These are phyloP conservation scores for Coemansia sp. DNA, from an alignment of 192 early-diverging fungal species.

Conservation along the genomic window DNA sequence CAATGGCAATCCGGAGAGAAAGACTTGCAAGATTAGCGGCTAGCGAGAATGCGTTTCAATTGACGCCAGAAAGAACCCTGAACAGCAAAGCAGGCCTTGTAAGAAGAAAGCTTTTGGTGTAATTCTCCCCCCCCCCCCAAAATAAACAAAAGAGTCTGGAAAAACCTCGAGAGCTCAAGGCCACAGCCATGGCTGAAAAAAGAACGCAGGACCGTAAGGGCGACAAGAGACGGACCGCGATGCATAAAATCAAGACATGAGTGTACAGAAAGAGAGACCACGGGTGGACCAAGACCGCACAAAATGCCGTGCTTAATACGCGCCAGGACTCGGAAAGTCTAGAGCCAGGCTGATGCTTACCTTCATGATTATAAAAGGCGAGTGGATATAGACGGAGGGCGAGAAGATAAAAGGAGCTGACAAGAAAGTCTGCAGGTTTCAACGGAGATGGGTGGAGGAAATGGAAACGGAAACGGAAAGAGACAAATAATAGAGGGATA, in stretches of 20 bases:
- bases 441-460: neutral
- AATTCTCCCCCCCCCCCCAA: neutral
- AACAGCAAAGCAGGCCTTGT: neutral
- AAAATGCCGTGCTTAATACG: neutral
- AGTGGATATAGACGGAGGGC: neutral
- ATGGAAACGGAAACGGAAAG: neutral
- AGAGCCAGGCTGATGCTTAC: constrained; percentile 2
- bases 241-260: neutral
- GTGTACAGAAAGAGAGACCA: neutral
- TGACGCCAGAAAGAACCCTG: neutral
- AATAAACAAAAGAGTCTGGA: neutral
- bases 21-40: neutral
- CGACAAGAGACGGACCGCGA: neutral
- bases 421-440: neutral
- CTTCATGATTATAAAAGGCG: constrained; percentile 25
- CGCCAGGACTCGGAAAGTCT: neutral
- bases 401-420: neutral
- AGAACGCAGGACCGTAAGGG: neutral
- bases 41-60: neutral
- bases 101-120: neutral
- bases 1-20: neutral
- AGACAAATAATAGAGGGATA: constrained; percentile 5
- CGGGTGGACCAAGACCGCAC: neutral
- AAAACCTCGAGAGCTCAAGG: too few relatives aligned
- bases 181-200: too few relatives aligned